Evolutionary conservation across 2,329 filamentous ascomycete genomes (phyloP).

Genomic region (Aspergillus floridensis): DNA sequence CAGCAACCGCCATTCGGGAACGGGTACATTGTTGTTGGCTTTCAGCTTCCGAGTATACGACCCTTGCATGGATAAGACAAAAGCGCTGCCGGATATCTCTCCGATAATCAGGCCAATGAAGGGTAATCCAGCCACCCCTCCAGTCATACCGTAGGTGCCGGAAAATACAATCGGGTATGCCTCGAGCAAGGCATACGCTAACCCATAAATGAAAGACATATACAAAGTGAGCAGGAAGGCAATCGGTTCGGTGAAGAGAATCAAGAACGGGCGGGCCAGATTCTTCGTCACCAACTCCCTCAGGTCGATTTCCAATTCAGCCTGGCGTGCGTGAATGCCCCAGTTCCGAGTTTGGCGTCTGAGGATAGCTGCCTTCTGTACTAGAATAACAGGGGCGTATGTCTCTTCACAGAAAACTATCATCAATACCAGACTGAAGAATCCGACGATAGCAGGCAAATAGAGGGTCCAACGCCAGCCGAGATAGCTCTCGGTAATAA

Average conservation of each 20-base stretch:
- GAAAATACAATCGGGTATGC: constrained; percentile 24
- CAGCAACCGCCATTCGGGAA: constrained; percentile 26
- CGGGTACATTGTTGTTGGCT: constrained; percentile 18
- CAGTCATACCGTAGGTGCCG: constrained; percentile 16
- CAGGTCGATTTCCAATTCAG: constrained; percentile 21
- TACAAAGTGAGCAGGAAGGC: constrained; percentile 26
- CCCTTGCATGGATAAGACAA: constrained; percentile 17
- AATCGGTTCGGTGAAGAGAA: constrained; percentile 26
- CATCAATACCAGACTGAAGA: constrained; percentile 36
- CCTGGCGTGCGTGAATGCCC: constrained; percentile 23
- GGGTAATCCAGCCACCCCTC: constrained; percentile 16
- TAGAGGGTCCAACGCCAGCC: constrained; percentile 53
- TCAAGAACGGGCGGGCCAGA: constrained; percentile 19
- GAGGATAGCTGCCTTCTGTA: constrained; percentile 19
- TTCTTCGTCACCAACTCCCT: constrained; percentile 21
- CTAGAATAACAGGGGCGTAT: constrained; percentile 44
- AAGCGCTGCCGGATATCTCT: constrained; percentile 14
- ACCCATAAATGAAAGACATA: constrained; percentile 24
- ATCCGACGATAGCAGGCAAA: constrained; percentile 52
- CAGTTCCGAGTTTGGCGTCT: constrained; percentile 23
- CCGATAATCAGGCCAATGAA: constrained; percentile 25
- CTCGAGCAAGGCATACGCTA: constrained; percentile 21
- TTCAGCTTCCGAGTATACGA: constrained; percentile 18
- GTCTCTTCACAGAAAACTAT: constrained; percentile 50
- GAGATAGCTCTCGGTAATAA: constrained; percentile 45